These are phyloP conservation scores for Nymphaea colorata DNA, from an alignment of 164 flowering plant genomes.

Conservation along the genomic window DNA sequence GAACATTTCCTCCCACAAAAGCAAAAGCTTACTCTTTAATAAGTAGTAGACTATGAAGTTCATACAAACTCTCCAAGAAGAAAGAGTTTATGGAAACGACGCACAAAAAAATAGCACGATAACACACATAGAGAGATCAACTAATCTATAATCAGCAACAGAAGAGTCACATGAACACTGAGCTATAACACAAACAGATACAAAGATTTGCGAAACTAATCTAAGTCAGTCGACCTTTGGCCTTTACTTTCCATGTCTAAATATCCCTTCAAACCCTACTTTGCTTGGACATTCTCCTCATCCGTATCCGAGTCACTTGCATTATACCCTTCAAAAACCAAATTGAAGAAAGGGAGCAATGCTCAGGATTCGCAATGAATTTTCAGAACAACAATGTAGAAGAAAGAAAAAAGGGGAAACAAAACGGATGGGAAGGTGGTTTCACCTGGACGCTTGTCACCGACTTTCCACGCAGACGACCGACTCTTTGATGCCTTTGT, in stretches of 20 bases:
- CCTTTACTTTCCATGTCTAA: background rate
- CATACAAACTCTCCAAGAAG: background rate
- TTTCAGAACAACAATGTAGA: conserved; percentile 1
- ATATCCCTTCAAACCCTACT: background rate
- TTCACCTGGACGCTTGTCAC: conserved; percentile 66
- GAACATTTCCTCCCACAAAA: background rate
- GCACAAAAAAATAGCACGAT: background rate
- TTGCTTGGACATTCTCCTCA: conserved; percentile 12
- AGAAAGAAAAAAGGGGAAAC: background rate
- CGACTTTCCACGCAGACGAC: conserved; percentile 62
- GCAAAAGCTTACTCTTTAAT: background rate
- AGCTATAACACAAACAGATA: background rate
- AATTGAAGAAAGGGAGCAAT: background rate
- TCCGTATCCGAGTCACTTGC: conserved; percentile 78
- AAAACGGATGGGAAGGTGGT: background rate
- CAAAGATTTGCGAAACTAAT: too few species aligned
- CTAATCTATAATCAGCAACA: too few species aligned
- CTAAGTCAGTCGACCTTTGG: background rate
- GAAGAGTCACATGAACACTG: background rate
- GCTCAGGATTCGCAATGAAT: background rate
- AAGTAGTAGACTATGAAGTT: background rate
- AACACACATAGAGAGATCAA: background rate
- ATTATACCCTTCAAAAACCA: conserved; percentile 41
- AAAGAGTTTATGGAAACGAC: background rate
- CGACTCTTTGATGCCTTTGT: conserved; percentile 57